A percentile compares a stretch with the other conserved stretches of the same genome.
Conservation (phyloP, 257 asterid genomes). For the Gentiana macrophylla region DNA sequence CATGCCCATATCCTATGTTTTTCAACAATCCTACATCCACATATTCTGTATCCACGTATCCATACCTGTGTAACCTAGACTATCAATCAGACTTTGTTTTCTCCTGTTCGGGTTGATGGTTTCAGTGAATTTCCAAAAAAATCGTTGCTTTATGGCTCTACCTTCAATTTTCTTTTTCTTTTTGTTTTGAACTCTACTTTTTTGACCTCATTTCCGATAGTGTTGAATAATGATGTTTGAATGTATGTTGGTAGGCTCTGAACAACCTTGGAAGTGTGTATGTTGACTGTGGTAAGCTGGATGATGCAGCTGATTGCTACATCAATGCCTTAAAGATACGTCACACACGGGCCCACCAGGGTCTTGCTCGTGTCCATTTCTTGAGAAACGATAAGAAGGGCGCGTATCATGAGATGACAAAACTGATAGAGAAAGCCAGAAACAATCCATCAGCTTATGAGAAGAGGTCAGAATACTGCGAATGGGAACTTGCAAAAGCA, state of each 20-base stretch:
- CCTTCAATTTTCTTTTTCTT: no score
- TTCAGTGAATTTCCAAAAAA: no score
- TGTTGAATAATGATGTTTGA: neutral
- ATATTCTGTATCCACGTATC: no score
- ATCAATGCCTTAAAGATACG: slow-evolving; percentile 87
- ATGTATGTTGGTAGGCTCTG: slow-evolving; percentile 46
- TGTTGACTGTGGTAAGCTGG: slow-evolving; percentile 80
- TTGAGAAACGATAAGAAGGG: slow-evolving; percentile 71
- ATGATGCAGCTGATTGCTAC: slow-evolving; percentile 95
- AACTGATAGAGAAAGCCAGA: slow-evolving; percentile 78
- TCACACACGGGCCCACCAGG: slow-evolving; percentile 97
- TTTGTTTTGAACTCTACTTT: neutral
- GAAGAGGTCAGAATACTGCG: slow-evolving; percentile 93
- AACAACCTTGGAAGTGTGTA: slow-evolving; percentile 96
- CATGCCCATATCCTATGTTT: no score
- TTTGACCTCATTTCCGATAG: neutral
- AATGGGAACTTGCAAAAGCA: slow-evolving; percentile 80
- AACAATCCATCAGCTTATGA: slow-evolving; percentile 93
- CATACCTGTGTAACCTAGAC: no score
- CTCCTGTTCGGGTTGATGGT: no score
- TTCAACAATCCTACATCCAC: no score
- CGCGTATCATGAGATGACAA: slow-evolving; percentile 92
- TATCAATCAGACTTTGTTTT: no score
- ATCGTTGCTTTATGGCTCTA: no score
- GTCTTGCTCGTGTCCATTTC: slow-evolving; percentile 96